Percentiles rank a stretch among this genome's conserved stretches.
Conservation (phyloP, 2,329 filamentous ascomycete genomes). For the Amphichorda felina region DNA sequence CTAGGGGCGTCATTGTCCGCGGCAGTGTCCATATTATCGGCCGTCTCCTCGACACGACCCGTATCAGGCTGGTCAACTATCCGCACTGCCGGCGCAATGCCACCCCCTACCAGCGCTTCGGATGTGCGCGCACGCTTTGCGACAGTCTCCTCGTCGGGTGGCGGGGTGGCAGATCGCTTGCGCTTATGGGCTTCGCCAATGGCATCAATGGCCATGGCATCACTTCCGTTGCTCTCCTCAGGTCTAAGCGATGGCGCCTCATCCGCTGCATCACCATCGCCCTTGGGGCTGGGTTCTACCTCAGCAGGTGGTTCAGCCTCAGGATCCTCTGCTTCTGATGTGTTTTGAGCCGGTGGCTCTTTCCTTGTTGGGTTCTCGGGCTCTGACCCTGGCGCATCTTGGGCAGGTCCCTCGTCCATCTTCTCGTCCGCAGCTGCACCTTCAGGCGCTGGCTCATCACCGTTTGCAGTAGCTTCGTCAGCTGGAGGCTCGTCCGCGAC, state of each 20-base stretch:
- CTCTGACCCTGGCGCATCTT: constrained; percentile 2
- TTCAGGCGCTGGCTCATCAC: constrained; percentile 4
- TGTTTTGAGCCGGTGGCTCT: not conserved
- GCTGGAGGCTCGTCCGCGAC: not conserved
- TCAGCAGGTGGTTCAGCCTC: not conserved
- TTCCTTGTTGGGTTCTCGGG: too few relatives aligned
- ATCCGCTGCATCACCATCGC: too few relatives aligned
- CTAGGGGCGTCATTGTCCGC: constrained; percentile 1
- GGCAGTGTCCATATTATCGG: not conserved
- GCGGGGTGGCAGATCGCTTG: constrained; percentile 53
- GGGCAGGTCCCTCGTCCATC: not conserved
- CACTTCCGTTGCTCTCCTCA: too few relatives aligned
- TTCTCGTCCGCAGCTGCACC: constrained; percentile 4
- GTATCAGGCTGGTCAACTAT: not conserved
- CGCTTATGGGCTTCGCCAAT: constrained; percentile 45
- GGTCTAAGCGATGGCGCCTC: too few relatives aligned
- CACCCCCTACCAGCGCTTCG: constrained; percentile 7
- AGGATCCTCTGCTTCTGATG: not conserved
- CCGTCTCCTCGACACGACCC: not conserved
- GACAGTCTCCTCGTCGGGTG: constrained; percentile 38
- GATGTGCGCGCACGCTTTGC: constrained; percentile 39
- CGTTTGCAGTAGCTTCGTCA: constrained; percentile 4
- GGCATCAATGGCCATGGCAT: not conserved
- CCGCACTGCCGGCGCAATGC: constrained; percentile 3
- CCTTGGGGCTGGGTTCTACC: too few relatives aligned